These are phyloP conservation scores for Aspergillus oerlinghausenensis DNA, from an alignment of 2,329 filamentous ascomycete species.

Conservation along the genomic window DNA sequence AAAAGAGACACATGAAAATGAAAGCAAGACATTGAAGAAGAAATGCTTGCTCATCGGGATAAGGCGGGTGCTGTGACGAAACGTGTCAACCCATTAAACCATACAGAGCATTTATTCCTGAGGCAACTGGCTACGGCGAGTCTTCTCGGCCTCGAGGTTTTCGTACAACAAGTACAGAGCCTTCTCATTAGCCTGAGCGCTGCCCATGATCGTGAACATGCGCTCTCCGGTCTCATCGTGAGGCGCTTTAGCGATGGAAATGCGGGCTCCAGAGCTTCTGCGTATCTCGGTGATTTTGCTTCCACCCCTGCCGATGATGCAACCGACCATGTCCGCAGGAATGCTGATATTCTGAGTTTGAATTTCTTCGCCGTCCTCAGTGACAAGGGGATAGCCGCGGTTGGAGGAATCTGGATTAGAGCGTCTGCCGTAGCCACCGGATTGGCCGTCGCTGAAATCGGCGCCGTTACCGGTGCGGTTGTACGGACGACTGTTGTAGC, in stretches of 20 bases:
- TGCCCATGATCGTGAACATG: conserved; percentile 99
- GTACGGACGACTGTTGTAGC: conserved; percentile 64
- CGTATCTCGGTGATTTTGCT: conserved; percentile 99
- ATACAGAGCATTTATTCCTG: conserved; percentile 44
- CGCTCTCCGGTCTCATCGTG: conserved; percentile 97
- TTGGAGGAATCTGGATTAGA: conserved; percentile 76
- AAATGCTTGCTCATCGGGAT: background rate
- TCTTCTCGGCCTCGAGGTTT: conserved; percentile 98
- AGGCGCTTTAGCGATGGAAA: conserved; percentile 94
- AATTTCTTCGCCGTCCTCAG: conserved; percentile 94
- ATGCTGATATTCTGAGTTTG: conserved; percentile 99
- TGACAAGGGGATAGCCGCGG: conserved; percentile 80
- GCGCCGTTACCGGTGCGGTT: conserved; percentile 93
- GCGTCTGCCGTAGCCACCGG: conserved; percentile 68
- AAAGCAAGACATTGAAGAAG: conserved; percentile 14
- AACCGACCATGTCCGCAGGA: conserved; percentile 98
- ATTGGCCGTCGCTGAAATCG: conserved; percentile 80
- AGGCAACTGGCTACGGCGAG: conserved; percentile 81
- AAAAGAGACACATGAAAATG: conserved; percentile 17
- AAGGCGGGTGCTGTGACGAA: background rate
- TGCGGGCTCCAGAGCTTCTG: conserved; percentile 91
- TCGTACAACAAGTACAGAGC: conserved; percentile 95
- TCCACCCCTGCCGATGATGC: conserved; percentile 92
- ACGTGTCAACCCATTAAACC: background rate
- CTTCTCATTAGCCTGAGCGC: conserved; percentile 87